Conservation (phyloP, 345 rosid species). For the Balakata baccata region DNA sequence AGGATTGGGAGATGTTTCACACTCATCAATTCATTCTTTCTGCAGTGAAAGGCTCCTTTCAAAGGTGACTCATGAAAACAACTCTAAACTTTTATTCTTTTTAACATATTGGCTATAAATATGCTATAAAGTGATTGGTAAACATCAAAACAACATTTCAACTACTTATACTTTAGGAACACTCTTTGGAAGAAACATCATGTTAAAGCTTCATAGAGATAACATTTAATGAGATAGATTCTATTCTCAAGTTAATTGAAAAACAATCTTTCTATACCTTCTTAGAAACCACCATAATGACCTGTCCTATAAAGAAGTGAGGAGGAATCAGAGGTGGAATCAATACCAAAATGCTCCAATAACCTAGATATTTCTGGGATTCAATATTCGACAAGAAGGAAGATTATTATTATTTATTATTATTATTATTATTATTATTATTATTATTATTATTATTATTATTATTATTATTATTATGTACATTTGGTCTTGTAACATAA, state of each 20-base stretch:
- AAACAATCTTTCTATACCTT: background rate
- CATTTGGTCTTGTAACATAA: background rate
- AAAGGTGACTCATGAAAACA: background rate
- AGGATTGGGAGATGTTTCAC: background rate
- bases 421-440: background rate
- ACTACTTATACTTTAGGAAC: conserved; percentile 1
- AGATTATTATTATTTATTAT: background rate
- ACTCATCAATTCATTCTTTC: background rate
- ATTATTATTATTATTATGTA: background rate
- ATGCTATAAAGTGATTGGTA: background rate
- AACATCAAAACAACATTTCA: background rate
- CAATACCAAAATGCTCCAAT: background rate
- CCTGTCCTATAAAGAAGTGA: background rate
- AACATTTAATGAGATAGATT: background rate
- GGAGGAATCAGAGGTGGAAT: conserved; percentile 9
- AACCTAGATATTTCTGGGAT: background rate
- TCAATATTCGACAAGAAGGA: background rate
- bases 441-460: background rate
- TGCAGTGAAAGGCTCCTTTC: background rate
- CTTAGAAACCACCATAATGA: background rate
- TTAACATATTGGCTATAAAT: background rate
- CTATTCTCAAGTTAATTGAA: background rate
- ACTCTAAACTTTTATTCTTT: background rate
- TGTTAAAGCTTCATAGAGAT: conserved; percentile 2
- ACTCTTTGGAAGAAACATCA: background rate